A percentile compares a stretch with the other conserved stretches of the same genome.
Conservation (phyloP, 305 asterid genomes). For the Fraxinus latifolia region DNA sequence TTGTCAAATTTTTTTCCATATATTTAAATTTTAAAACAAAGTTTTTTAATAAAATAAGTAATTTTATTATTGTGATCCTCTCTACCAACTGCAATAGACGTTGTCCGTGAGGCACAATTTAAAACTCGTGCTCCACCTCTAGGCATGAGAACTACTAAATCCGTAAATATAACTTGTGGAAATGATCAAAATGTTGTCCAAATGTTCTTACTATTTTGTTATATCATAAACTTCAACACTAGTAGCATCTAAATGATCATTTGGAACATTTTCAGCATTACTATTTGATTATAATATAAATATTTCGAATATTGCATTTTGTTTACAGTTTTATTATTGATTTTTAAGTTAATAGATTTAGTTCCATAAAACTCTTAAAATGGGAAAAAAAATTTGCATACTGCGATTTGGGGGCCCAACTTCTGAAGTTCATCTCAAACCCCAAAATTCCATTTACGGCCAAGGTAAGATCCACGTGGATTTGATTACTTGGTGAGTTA, state of each 20-base stretch:
- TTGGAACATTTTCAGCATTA: not conserved
- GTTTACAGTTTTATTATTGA: no score
- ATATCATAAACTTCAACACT: not conserved
- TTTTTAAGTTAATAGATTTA: no score
- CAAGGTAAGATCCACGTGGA: not conserved
- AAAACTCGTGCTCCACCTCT: not conserved
- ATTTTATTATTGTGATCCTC: not conserved
- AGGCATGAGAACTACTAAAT: not conserved
- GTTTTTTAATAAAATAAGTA: not conserved
- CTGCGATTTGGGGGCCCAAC: not conserved
- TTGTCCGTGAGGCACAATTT: not conserved
- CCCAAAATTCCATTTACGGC: no score
- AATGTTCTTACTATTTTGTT: not conserved
- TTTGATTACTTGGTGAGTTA: not conserved
- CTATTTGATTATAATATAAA: no score
- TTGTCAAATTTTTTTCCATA: not conserved
- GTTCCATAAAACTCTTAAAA: not conserved
- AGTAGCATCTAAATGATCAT: not conserved
- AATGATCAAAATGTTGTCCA: not conserved
- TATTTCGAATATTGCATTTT: not conserved
- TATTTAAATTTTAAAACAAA: not conserved
- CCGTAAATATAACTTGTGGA: not conserved
- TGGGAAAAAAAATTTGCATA: not conserved
- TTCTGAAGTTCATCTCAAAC: not conserved
- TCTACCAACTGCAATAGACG: not conserved